These are phyloP conservation scores for Linum tenue DNA, from an alignment of 345 rosid genomes.

Conservation along the genomic window DNA sequence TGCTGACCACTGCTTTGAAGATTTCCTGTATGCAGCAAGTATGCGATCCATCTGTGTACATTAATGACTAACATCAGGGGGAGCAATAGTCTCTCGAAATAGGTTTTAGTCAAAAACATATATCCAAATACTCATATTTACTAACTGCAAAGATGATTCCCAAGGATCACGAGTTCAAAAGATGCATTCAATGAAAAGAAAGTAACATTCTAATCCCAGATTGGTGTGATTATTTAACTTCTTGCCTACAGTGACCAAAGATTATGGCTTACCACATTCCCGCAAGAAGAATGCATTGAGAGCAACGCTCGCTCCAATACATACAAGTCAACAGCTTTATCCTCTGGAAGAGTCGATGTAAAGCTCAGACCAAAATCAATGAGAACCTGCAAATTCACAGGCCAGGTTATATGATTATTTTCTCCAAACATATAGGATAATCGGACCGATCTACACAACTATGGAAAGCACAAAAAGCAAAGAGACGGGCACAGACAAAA, in stretches of 20 bases:
- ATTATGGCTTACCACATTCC: slow-evolving; percentile 69
- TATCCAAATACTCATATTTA: no score
- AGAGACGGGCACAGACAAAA: slow-evolving; percentile 11
- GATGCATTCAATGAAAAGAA: no score
- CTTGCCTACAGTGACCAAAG: not conserved
- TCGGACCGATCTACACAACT: not conserved
- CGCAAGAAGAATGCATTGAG: slow-evolving; percentile 92
- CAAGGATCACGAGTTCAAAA: no score
- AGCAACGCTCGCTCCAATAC: slow-evolving; percentile 91
- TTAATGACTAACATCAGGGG: no score
- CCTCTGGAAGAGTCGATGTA: slow-evolving; percentile 87
- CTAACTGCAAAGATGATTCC: no score
- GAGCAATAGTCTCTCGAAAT: no score
- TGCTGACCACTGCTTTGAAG: slow-evolving; percentile 96
- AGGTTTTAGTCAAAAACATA: no score
- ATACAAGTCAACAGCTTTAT: slow-evolving; percentile 89
- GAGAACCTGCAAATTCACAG: slow-evolving; percentile 43
- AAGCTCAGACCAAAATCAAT: slow-evolving; percentile 95
- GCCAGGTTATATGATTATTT: slow-evolving; percentile 9
- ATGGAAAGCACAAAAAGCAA: not conserved
- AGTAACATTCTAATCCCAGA: no score
- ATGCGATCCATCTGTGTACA: slow-evolving; percentile 63
- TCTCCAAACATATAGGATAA: not conserved
- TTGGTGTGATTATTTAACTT: no score
- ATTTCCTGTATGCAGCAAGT: slow-evolving; percentile 67